phyloP scores from a whole-genome alignment of 306 rosid species.

The Oxytropis ochrocephala region DNA sequence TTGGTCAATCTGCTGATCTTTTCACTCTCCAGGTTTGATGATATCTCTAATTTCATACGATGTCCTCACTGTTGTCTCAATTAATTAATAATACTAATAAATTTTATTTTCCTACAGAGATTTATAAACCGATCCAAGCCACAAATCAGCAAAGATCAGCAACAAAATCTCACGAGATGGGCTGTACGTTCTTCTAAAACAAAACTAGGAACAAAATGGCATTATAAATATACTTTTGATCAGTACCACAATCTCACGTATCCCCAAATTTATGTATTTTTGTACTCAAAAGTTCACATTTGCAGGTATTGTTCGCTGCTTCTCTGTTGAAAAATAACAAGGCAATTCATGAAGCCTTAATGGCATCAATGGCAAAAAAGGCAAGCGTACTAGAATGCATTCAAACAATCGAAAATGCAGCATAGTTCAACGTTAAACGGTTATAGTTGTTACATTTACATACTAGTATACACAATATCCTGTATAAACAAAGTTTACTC shows the following conservation, averaged over 20 bases:
- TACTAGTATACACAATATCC: background rate
- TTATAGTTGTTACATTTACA: background rate
- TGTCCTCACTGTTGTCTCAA: background rate
- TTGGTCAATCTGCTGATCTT: constrained; percentile 82
- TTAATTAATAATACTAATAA: background rate
- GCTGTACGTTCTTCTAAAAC: constrained; percentile 56
- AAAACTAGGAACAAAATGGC: background rate
- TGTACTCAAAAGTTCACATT: too few relatives aligned
- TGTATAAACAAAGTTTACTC: background rate
- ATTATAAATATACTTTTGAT: constrained; percentile 9
- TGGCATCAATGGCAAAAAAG: constrained; percentile 57
- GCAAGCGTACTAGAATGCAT: constrained; percentile 73
- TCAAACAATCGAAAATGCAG: constrained; percentile 66
- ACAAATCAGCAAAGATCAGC: constrained; percentile 80
- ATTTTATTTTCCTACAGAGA: constrained; percentile 33
- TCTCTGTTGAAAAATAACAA: constrained; percentile 75
- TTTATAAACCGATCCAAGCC: constrained; percentile 91
- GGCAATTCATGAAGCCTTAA: constrained; percentile 58
- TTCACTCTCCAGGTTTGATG: constrained; percentile 57
- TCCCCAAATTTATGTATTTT: background rate
- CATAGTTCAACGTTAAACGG: constrained; percentile 21
- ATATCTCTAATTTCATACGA: background rate
- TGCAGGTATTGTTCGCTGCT: constrained; percentile 77
- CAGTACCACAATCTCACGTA: background rate
- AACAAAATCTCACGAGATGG: constrained; percentile 97